A percentile compares a stretch with the other conserved stretches of the same genome.
These are phyloP conservation scores for Coemansia sp. DNA, from an alignment of 192 early-diverging fungal species.

Conservation along the genomic window DNA sequence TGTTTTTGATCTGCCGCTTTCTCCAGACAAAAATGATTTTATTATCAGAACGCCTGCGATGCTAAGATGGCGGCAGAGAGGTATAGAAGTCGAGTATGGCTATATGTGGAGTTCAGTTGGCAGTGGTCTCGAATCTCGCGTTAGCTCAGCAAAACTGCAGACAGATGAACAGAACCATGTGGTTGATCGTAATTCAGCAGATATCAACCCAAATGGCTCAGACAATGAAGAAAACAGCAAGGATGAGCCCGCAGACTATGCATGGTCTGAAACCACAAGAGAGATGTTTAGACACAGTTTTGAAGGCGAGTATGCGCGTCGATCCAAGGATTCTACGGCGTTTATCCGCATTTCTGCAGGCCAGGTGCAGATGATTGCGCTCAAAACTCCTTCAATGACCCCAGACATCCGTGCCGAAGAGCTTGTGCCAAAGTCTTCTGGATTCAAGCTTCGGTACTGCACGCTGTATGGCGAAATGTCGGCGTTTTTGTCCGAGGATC, in stretches of 20 bases:
- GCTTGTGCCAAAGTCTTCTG: conserved; percentile 23
- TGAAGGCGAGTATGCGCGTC: conserved; percentile 17
- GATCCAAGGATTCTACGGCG: conserved; percentile 47
- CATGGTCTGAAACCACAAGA: conserved; percentile 19
- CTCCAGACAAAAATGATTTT: conserved; percentile 14
- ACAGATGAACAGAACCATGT: conserved; percentile 1
- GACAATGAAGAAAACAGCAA: background rate
- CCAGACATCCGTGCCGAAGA: conserved; percentile 49
- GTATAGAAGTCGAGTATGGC: conserved; percentile 36
- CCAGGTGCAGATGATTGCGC: conserved; percentile 33
- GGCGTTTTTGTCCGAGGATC: conserved; percentile 51
- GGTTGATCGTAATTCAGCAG: background rate
- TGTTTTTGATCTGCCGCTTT: conserved; percentile 51
- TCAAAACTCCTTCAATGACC: conserved; percentile 48
- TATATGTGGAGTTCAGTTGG: conserved; percentile 50
- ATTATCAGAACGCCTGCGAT: conserved; percentile 36
- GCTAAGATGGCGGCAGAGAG: conserved; percentile 50
- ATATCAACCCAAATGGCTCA: background rate
- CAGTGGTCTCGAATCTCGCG: conserved; percentile 22
- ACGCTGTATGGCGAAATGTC: conserved; percentile 53
- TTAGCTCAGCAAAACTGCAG: conserved; percentile 8
- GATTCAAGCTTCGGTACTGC: conserved; percentile 35
- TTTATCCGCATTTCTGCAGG: conserved; percentile 35
- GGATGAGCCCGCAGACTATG: conserved; percentile 1
- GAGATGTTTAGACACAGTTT: conserved; percentile 24